Evolutionary conservation across 345 rosid species (phyloP), one percentile per base, ranked within the genome.

Genomic region (Corchorus olitorius): DNA sequence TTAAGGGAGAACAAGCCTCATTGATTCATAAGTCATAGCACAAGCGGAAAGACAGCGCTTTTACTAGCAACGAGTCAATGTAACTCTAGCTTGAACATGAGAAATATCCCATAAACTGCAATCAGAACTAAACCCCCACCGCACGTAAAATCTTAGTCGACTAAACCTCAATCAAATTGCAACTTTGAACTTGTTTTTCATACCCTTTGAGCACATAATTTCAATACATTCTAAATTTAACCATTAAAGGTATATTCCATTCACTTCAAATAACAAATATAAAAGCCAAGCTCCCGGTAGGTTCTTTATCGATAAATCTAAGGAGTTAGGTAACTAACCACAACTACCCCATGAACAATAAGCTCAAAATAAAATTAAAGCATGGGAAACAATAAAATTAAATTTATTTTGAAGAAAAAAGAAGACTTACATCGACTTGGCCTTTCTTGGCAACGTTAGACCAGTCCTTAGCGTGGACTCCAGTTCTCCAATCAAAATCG

Each of bases 401-500:
- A 0, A 6, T 6, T 43, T 39, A 9, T 12, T 12, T 14, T 33
- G 3, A 41, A 59, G 16, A 37, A 49, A 35, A 20, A 35, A 49
- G 54, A 20, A 35, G 65, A 87, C 96, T 89, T 80, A 96, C 99
- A 66, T 92, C 93, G 59, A 93, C 88, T 79, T 93, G 88, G 71
- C 90, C 93, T 80, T 93, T 93, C 94, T 96, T 96, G 72, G 99
- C 99, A 2, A 93, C 89, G 68, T 73, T 92, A 50, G 84, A 69
- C 98, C 98, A 96, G 72, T 86, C 90, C 81, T 90, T 96, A 68
- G 97, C 88, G 15, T 88, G 89, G 27, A 96, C 81, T 49, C 99
- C 99, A 16, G 91, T 82, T 72, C 79, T 93, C 99, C 98, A 96
- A 15, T 93, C 98, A 39, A 96, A 92, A 79, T 96, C 99, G 37